phyloP scores from a whole-genome alignment of 768 basidiomycete genomes.

The Termitomyces bulborhizus region DNA sequence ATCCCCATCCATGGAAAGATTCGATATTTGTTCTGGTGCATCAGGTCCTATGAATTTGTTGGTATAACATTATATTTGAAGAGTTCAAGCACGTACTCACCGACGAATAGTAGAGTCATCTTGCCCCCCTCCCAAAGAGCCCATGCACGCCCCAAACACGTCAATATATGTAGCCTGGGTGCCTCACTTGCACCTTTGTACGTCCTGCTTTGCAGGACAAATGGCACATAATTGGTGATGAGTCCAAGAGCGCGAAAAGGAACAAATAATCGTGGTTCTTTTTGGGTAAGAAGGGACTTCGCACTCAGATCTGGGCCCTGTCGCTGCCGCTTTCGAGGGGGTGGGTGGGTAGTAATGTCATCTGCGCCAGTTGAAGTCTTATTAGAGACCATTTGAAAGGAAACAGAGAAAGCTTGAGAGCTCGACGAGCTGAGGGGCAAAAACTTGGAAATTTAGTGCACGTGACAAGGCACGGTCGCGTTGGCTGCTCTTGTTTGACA shows the following conservation, averaged over 20 bases:
- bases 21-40: conserved; percentile 62
- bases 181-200: conserved; percentile 81
- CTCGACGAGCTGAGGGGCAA: conserved; percentile 1
- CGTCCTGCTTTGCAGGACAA: conserved; percentile 79
- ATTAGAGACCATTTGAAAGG: conserved; percentile 6
- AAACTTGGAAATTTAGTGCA: conserved; percentile 5
- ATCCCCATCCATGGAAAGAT: conserved; percentile 78
- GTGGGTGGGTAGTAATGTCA: conserved; percentile 21
- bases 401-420: not conserved
- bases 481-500: no score
- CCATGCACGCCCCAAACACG: conserved; percentile 87
- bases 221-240: conserved; percentile 86
- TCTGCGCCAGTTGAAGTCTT: conserved; percentile 14
- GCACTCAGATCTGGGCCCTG: conserved; percentile 22
- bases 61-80: not conserved
- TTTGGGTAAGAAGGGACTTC: conserved; percentile 13
- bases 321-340: conserved; percentile 48
- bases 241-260: conserved; percentile 96
- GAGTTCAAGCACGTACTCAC: conserved; percentile 42
- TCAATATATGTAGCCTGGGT: conserved; percentile 77
- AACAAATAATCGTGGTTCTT: conserved; percentile 63
- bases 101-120: conserved; percentile 90
- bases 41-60: conserved; percentile 63
- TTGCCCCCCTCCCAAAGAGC: conserved; percentile 94
- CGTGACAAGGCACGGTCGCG: conserved; percentile 1